Percentiles rank a stretch among this genome's conserved stretches.
These are phyloP conservation scores for Lachnellula suecica DNA, from an alignment of 2,329 filamentous ascomycete genomes.

Conservation along the genomic window DNA sequence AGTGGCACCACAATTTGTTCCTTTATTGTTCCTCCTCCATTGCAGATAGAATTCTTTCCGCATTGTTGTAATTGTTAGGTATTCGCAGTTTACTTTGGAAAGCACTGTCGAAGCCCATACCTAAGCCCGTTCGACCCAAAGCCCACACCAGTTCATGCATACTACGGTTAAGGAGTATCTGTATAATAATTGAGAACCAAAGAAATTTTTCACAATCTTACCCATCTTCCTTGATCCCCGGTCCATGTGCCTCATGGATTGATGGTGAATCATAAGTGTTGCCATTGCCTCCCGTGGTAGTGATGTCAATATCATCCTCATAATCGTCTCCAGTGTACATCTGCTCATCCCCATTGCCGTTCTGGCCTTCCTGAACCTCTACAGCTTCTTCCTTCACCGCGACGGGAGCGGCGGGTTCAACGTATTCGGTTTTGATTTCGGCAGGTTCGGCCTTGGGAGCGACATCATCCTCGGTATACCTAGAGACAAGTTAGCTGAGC, in stretches of 20 bases:
- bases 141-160: neutral
- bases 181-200: constrained; percentile 8
- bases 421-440: constrained; percentile 27
- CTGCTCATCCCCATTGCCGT: constrained; percentile 42
- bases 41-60: neutral
- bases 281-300: constrained; percentile 44
- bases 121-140: neutral
- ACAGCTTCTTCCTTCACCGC: constrained; percentile 26
- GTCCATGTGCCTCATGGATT: constrained; percentile 45
- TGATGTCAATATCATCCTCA: constrained; percentile 59
- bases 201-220: constrained; percentile 55
- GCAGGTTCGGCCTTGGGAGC: constrained; percentile 40
- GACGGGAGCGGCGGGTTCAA: constrained; percentile 27
- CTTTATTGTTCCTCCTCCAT: neutral
- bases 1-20: neutral
- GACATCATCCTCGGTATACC: constrained; percentile 67
- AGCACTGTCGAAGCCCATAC: neutral
- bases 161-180: constrained; percentile 16
- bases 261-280: constrained; percentile 30
- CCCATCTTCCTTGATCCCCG: constrained; percentile 88
- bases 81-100: neutral
- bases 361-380: constrained; percentile 31
- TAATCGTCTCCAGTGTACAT: constrained; percentile 46
- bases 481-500: constrained; percentile 33
- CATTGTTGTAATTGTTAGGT: neutral